Evolutionary conservation across 352 stramenopile genomes (phyloP), one percentile per base, ranked within the genome.

Genomic region (Phytophthora idaei): DNA sequence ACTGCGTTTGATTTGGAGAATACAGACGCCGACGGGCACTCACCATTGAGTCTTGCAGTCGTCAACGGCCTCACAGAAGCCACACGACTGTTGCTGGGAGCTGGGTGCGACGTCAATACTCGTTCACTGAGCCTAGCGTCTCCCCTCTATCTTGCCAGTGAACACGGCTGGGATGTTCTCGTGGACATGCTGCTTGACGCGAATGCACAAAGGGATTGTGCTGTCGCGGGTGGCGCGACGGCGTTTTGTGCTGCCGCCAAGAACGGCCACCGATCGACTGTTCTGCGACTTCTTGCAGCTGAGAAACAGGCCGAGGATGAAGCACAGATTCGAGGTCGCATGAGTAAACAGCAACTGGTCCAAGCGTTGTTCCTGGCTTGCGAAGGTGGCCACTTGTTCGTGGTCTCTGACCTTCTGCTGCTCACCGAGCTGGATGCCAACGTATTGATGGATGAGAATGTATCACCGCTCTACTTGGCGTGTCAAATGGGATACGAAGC

Each of bases 401-500:
- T 95, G 29, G 85, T 94, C 10, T 71, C 57, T 0, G 85, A 95
- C 34, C 69, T 95, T 42, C 58, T 95, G 11, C 57, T 78, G 10
- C 66, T 77, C 12, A 84, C 80, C 6, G 72, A 80, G 10, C 44
- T 91, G 31, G 67, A 89, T 50, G 84, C 82, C 14, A 90, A 95
- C 61, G 76, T 84, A 21, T 67, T 92, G 21, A 92, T 94, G 77
- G 83, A 91, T 45, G 81, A 89, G 56, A 92, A 85, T 57, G 84
- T 94, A 17, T 84, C 87, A 17, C 85, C 85, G 45, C 77, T 95
- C 29, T 95, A 95, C 57, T 71, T 95, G 44, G 85, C 84, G 15
- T 92, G 84, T 56, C 87, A 95, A 69, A 95, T 95, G 83, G 87
- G 87, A 21, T 83, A 93, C 63, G 74, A 81, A 10, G 69, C 66